Evolutionary conservation across 768 basidiomycete species (phyloP).

Genomic region (Hericium rajendrae): DNA sequence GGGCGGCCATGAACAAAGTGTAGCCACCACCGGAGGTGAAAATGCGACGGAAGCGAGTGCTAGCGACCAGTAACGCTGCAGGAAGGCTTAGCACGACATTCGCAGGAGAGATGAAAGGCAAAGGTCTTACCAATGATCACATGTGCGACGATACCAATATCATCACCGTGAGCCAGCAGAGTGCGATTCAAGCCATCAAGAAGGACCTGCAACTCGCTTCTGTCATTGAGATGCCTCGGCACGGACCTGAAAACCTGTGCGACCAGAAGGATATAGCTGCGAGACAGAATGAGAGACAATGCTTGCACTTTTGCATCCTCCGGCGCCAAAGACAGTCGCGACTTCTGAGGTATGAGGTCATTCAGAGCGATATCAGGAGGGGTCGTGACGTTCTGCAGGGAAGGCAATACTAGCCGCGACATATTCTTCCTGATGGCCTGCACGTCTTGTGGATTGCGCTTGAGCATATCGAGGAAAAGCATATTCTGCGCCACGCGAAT

Average conservation of each 20-base stretch:
- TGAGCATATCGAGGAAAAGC: constrained; percentile 54
- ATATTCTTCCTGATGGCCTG: constrained; percentile 58
- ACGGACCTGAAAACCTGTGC: constrained; percentile 65
- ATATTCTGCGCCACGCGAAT: constrained; percentile 66
- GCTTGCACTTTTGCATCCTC: constrained; percentile 8
- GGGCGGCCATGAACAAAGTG: constrained; percentile 61
- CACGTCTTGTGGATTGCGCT: constrained; percentile 58
- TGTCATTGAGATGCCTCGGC: constrained; percentile 61
- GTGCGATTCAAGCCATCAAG: constrained; percentile 67
- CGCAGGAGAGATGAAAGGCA: too few species aligned
- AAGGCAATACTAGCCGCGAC: constrained; percentile 50
- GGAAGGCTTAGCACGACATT: constrained; percentile 16
- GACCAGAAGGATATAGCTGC: constrained; percentile 60
- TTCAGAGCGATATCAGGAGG: constrained; percentile 2
- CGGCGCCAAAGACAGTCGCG: constrained; percentile 15
- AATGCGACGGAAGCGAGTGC: constrained; percentile 66
- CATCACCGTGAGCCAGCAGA: constrained; percentile 57
- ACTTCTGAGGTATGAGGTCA: constrained; percentile 8
- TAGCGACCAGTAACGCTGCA: constrained; percentile 58
- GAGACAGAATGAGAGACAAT: constrained; percentile 52
- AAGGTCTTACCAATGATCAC: constrained; percentile 51
- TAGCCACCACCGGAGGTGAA: constrained; percentile 68
- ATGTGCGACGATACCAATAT: constrained; percentile 70
- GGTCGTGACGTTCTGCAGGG: constrained; percentile 17
- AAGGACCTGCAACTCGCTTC: constrained; percentile 54